Percentiles rank a stretch among this genome's conserved stretches.
These are phyloP conservation scores for Colletotrichum musae DNA, from an alignment of 2,329 filamentous ascomycete genomes.

Conservation along the genomic window DNA sequence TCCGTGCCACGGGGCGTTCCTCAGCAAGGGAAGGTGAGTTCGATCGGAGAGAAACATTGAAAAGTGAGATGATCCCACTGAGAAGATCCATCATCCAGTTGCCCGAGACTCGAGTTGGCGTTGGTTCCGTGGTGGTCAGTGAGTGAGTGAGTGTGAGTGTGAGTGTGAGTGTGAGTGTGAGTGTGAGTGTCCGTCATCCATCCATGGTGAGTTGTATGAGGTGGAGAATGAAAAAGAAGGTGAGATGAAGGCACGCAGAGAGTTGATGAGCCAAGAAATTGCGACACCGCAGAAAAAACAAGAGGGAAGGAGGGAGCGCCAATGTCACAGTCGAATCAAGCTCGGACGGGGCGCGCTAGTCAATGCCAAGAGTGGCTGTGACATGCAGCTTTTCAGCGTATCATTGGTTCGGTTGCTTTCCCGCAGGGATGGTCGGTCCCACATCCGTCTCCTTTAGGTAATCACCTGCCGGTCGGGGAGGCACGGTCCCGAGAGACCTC, in stretches of 20 bases:
- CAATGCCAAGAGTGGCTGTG: slow-evolving; percentile 36
- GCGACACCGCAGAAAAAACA: background rate
- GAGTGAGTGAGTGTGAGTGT: too few species aligned
- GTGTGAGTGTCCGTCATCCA: background rate
- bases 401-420: slow-evolving; percentile 17
- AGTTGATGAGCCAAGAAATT: slow-evolving; percentile 7
- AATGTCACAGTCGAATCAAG: slow-evolving; percentile 36
- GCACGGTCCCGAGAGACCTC: slow-evolving; percentile 7
- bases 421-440: background rate
- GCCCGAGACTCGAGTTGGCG: background rate
- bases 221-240: slow-evolving; percentile 10
- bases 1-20: too few species aligned
- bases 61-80: background rate
- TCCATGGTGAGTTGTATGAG: background rate
- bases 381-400: background rate
- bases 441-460: background rate
- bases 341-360: slow-evolving; percentile 22
- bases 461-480: slow-evolving; percentile 1
- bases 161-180: too few species aligned
- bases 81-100: background rate
- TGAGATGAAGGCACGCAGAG: background rate
- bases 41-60: background rate
- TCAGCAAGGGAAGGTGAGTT: too few species aligned
- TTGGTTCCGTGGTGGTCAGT: background rate
- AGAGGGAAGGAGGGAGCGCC: slow-evolving; percentile 6